Base-by-base conservation (phyloP, 352 stramenopile species). In the Phytophthora agathidicida region DNA sequence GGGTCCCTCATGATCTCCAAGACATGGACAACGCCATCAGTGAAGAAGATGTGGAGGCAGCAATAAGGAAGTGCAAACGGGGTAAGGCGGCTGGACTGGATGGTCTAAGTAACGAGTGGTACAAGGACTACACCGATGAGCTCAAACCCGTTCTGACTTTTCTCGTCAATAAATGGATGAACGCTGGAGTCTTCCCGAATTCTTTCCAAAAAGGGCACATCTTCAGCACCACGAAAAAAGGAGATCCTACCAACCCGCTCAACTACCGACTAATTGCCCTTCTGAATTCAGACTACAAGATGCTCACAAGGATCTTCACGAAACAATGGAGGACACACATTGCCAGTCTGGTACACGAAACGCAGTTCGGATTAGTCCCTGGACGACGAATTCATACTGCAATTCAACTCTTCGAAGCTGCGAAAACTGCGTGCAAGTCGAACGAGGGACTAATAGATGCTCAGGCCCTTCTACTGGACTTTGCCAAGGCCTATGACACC, bases 211-310 rank as follows among this genome's bases (percentile, higher is more conserved):
- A 38, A 27, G 53, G 38, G 0, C 11, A 51, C 7, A 57, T 58
- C 3, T 52, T 52, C 16, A 41, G 26, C n/a, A 19, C 58, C 0
- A 58, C 43, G 7, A 57, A 65, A 13, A 11, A 17, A 1, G 45
- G 31, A 0, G n/a, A 39, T 7, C 8, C 2, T 1, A 11, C 1
- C 2, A 14, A 56, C 13, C 45, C 55, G 7, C 38, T 65, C 1
- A 57, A 58, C 20, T 57, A 42, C n/a, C 5, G 55, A 2, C 55
- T 46, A 2, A 8, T 62, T 2, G 33, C 53, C 0, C 24, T 52
- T 2, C 45, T 64, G 3, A 52, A 60, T 19, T 49, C 57, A 2
- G 48, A 58, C 32, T 53, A 58, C 30, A 64, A 64, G 31, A 4
- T 56, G 10, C 32, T 61, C 4, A 64, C 54, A 3, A 3, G 45